A percentile compares a stretch with the other conserved stretches of the same genome.
phyloP scores from a whole-genome alignment of 345 rosid species.

The Psidium guajava region DNA sequence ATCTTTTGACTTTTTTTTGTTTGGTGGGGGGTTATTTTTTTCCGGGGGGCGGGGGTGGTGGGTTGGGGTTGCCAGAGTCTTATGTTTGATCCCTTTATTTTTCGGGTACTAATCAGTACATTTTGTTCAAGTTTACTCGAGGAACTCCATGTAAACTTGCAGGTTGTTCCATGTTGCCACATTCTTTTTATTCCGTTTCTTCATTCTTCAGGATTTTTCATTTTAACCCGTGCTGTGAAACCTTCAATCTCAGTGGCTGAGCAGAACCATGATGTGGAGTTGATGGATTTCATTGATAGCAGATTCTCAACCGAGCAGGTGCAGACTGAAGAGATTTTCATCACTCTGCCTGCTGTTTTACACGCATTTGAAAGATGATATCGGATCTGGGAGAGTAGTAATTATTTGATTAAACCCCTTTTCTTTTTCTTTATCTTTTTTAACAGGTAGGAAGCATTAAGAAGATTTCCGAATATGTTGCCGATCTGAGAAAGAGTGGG shows the following conservation, averaged over 20 bases:
- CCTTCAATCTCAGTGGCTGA: constrained; percentile 27
- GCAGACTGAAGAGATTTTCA: neutral
- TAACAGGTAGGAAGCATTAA: constrained; percentile 34
- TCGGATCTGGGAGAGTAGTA: too few relatives aligned
- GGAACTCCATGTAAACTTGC: too few relatives aligned
- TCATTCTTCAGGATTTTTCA: too few relatives aligned
- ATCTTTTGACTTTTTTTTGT: neutral
- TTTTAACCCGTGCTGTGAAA: neutral
- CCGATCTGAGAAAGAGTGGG: constrained; percentile 33
- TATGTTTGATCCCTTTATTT: too few relatives aligned
- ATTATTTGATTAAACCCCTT: neutral
- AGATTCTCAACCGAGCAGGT: constrained; percentile 44
- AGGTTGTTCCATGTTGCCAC: too few relatives aligned
- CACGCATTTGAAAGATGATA: neutral
- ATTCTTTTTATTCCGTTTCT: too few relatives aligned
- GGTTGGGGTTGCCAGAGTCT: too few relatives aligned
- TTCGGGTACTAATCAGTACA: too few relatives aligned
- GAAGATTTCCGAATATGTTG: constrained; percentile 32
- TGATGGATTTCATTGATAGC: constrained; percentile 37
- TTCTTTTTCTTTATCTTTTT: neutral
- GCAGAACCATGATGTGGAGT: constrained; percentile 26
- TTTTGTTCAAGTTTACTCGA: too few relatives aligned
- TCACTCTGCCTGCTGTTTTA: neutral
- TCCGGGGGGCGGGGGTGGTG: too few relatives aligned
- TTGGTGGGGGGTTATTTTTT: too few relatives aligned